Percentiles rank a stretch among this genome's conserved stretches.
Conservation (phyloP, 176 grass and related monocot species). For the Cenchrus fungigraminus region DNA sequence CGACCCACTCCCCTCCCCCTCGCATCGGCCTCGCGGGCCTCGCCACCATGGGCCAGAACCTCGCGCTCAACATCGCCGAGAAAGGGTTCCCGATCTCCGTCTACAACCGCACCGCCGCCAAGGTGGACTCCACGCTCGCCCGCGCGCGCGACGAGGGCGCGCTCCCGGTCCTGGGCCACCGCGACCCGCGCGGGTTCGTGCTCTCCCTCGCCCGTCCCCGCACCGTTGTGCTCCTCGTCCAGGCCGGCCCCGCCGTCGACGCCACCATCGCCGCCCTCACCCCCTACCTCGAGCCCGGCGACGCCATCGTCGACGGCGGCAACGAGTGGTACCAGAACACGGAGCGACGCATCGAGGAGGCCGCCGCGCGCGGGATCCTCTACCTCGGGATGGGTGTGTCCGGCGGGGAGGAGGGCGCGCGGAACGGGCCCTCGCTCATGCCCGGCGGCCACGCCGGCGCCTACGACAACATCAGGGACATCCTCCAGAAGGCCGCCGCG, state of each 20-base stretch:
- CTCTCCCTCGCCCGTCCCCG: conserved; percentile 72
- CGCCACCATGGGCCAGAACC: conserved; percentile 95
- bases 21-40: conserved; percentile 85
- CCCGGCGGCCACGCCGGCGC: conserved; percentile 71
- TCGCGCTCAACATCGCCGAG: conserved; percentile 94
- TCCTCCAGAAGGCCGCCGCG: conserved; percentile 63
- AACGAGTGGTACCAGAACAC: conserved; percentile 98
- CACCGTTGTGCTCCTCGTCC: conserved; percentile 79
- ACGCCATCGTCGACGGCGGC: conserved; percentile 82
- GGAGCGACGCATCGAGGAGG: conserved; percentile 68
- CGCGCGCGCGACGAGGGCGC: conserved; percentile 65
- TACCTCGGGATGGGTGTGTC: conserved; percentile 98
- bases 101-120: conserved; percentile 89
- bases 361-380: conserved; percentile 56
- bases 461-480: conserved; percentile 74
- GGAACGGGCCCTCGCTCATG: conserved; percentile 88
- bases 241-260: conserved; percentile 78
- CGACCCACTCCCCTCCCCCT: conserved; percentile 33
- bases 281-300: conserved; percentile 76
- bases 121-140: conserved; percentile 76
- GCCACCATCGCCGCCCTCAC: conserved; percentile 67
- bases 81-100: conserved; percentile 93
- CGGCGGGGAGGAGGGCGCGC: conserved; percentile 77
- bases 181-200: conserved; percentile 71
- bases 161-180: conserved; percentile 71